Percentiles rank a stretch among this genome's conserved stretches.
These are phyloP conservation scores for Hypoxylon fuscum DNA, from an alignment of 495 filamentous ascomycete species.

Conservation along the genomic window DNA sequence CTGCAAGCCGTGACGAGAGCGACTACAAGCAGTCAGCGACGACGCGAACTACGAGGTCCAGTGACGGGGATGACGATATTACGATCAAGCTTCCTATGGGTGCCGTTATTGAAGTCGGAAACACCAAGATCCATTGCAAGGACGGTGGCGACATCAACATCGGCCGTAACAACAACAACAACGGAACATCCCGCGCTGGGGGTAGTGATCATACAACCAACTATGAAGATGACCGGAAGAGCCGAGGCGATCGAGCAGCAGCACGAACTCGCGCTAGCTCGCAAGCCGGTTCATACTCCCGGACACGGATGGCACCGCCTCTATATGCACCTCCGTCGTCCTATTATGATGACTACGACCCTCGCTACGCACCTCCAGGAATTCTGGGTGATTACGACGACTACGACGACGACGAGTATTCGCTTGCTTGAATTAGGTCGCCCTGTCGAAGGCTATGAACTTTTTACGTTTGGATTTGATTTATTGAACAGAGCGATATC, in stretches of 20 bases:
- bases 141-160: slow-evolving; percentile 64
- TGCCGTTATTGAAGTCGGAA: slow-evolving; percentile 56
- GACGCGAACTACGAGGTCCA: slow-evolving; percentile 60
- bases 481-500: slow-evolving; percentile 18
- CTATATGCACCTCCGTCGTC: slow-evolving; percentile 34
- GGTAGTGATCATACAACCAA: slow-evolving; percentile 52
- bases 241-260: slow-evolving; percentile 51
- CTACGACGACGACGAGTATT: slow-evolving; percentile 16
- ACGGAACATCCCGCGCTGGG: slow-evolving; percentile 36
- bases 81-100: slow-evolving; percentile 62
- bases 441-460: background rate
- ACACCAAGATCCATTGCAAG: slow-evolving; percentile 61
- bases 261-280: slow-evolving; percentile 51
- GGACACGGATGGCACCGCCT: slow-evolving; percentile 41
- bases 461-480: slow-evolving; percentile 18
- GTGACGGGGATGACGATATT: slow-evolving; percentile 59
- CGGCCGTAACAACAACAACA: slow-evolving; percentile 41
- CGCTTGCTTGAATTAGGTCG: background rate
- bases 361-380: slow-evolving; percentile 17
- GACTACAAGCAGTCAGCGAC: slow-evolving; percentile 64
- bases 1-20: slow-evolving; percentile 64
- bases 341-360: slow-evolving; percentile 27
- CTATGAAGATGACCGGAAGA: slow-evolving; percentile 54
- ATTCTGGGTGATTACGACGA: slow-evolving; percentile 18
- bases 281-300: slow-evolving; percentile 54